Conservation (phyloP, 73 alveolate species). For the Tetrahymena malaccensis region DNA sequence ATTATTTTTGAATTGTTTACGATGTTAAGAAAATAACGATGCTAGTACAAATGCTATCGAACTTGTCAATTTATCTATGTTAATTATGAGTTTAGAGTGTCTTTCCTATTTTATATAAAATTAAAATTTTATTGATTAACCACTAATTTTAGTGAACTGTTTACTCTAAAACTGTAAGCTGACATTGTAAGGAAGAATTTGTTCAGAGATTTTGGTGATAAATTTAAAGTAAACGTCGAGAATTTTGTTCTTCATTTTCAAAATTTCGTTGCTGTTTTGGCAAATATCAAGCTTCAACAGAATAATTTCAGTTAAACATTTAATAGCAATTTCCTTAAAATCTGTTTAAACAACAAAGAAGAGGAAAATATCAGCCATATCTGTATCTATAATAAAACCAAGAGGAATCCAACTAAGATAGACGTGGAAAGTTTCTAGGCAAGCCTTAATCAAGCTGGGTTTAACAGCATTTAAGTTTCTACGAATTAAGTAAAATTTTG, state of each 20-base stretch:
- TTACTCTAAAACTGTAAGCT: not conserved
- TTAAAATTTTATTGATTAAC: not conserved
- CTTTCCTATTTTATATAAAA: not conserved
- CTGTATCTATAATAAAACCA: conserved; percentile 69
- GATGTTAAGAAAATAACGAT: not conserved
- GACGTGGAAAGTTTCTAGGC: conserved; percentile 61
- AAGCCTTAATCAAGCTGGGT: conserved; percentile 45
- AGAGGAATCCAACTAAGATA: conserved; percentile 72
- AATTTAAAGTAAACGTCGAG: not conserved
- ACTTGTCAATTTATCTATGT: not conserved
- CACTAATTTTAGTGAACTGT: not conserved
- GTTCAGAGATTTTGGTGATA: not conserved
- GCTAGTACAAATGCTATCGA: not conserved
- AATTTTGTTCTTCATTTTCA: not conserved
- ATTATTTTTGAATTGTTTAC: not conserved
- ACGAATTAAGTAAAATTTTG: not conserved
- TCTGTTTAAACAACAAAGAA: not conserved
- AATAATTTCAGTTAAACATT: conserved; percentile 35
- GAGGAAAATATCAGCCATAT: conserved; percentile 25
- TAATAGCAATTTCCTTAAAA: conserved; percentile 13
- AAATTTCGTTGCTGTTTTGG: not conserved
- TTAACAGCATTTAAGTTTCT: conserved; percentile 4
- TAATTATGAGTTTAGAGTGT: not conserved
- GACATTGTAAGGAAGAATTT: not conserved
- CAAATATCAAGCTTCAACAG: conserved; percentile 4